phyloP scores from a whole-genome alignment of 345 rosid genomes.

The Aegle marmelos region DNA sequence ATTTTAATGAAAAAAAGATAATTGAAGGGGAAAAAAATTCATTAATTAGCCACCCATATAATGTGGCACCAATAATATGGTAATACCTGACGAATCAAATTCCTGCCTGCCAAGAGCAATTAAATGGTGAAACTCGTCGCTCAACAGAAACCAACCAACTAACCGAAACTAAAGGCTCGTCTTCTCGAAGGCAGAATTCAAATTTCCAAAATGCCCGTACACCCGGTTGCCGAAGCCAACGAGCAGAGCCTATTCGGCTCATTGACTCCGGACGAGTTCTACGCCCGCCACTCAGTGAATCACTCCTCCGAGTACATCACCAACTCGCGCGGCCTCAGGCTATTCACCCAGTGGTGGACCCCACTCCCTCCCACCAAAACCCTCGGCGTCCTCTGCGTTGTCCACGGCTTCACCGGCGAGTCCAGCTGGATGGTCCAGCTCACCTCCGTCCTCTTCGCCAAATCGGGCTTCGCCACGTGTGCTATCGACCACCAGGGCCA shows the following conservation, averaged over 20 bases:
- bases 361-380: conserved; percentile 52
- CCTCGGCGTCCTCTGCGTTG: conserved; percentile 65
- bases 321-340: conserved; percentile 68
- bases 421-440: conserved; percentile 76
- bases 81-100: neutral
- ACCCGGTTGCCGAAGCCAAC: conserved; percentile 72
- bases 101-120: too few species aligned
- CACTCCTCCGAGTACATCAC: conserved; percentile 73
- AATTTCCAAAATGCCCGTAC: conserved; percentile 38
- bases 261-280: conserved; percentile 63
- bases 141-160: neutral
- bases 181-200: neutral
- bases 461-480: conserved; percentile 72
- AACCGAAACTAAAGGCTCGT: neutral
- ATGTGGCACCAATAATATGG: neutral
- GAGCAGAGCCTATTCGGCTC: conserved; percentile 64
- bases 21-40: too few species aligned
- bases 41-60: too few species aligned
- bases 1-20: too few species aligned
- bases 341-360: conserved; percentile 88
- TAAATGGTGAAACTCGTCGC: neutral
- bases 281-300: conserved; percentile 63
- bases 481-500: conserved; percentile 98
- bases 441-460: conserved; percentile 73
- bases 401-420: conserved; percentile 95